Percentiles rank a stretch among this genome's conserved stretches.
These are phyloP conservation scores for Salmacisia buchloeana DNA, from an alignment of 1,284 basidiomycete genomes.

Conservation along the genomic window DNA sequence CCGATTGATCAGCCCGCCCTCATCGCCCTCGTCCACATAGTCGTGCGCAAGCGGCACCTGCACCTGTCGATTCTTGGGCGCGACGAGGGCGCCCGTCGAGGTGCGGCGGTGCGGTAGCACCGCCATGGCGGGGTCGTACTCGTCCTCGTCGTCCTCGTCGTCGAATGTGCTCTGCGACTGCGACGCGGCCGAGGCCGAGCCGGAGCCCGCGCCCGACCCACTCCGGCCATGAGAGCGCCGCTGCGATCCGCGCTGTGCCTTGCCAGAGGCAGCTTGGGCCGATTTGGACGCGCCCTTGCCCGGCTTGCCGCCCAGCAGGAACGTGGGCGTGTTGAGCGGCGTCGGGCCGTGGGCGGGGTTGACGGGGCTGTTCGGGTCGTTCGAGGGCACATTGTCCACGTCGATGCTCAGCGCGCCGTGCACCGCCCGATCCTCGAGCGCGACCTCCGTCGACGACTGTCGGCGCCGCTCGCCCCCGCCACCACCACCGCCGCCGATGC, in stretches of 20 bases:
- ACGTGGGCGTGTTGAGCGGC: constrained; percentile 2
- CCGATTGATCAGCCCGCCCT: constrained; percentile 44
- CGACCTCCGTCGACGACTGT: background rate
- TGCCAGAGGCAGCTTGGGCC: background rate
- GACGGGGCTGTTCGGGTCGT: constrained; percentile 2
- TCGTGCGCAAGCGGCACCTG: constrained; percentile 46
- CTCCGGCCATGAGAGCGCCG: too few species aligned
- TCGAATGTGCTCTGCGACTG: background rate
- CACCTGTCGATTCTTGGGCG: constrained; percentile 28
- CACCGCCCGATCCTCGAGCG: background rate
- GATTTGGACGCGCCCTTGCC: background rate
- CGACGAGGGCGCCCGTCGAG: constrained; percentile 44
- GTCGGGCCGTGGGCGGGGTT: constrained; percentile 4
- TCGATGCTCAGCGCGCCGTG: constrained; percentile 7
- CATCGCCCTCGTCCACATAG: constrained; percentile 45
- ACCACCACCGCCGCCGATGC: too few species aligned
- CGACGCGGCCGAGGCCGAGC: background rate
- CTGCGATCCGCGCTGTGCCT: background rate
- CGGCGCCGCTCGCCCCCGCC: background rate
- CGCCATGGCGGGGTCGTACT: background rate
- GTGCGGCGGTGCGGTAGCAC: constrained; percentile 9
- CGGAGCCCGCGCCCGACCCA: too few species aligned
- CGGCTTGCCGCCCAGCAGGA: constrained; percentile 4
- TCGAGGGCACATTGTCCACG: constrained; percentile 7
- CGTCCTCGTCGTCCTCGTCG: constrained; percentile 6